Conservation (phyloP, 257 asterid species). For the Parsonsia alboflavescens region DNA sequence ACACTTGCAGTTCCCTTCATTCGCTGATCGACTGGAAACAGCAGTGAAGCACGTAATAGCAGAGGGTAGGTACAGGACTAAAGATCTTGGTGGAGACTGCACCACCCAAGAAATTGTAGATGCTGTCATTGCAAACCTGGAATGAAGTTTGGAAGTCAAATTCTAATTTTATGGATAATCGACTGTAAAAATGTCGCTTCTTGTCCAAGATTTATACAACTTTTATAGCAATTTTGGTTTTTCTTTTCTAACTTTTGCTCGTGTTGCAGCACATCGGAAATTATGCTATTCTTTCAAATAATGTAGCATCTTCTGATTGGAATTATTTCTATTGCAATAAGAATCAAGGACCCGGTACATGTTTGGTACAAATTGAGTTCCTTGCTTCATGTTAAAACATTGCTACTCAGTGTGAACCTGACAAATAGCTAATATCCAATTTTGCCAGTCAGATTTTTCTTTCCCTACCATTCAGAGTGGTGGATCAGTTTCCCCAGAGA, state of each 20-base stretch:
- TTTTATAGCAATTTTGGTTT: constrained; percentile 29
- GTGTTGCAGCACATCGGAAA: constrained; percentile 3
- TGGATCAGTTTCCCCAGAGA: not conserved
- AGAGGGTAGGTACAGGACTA: constrained; percentile 63
- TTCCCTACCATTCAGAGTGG: too few species aligned
- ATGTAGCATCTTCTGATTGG: not conserved
- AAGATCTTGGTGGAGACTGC: constrained; percentile 87
- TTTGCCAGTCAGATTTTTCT: not conserved
- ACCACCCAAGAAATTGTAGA: constrained; percentile 84
- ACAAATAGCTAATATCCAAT: not conserved
- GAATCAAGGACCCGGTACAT: constrained; percentile 1
- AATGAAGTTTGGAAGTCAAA: constrained; percentile 24
- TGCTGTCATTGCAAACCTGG: constrained; percentile 75
- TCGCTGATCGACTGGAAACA: constrained; percentile 85
- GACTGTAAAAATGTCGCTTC: constrained; percentile 10
- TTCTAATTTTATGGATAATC: constrained; percentile 1
- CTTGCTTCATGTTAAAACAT: not conserved
- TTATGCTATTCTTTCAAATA: constrained; percentile 16
- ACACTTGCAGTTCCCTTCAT: constrained; percentile 95
- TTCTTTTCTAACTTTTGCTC: constrained; percentile 4
- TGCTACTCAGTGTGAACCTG: not conserved
- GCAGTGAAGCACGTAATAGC: constrained; percentile 75
- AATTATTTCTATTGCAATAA: constrained; percentile 6
- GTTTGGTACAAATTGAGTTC: not conserved
- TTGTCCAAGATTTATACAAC: constrained; percentile 12